These are phyloP conservation scores for Polyporus tsugae DNA, from an alignment of 1,284 basidiomycete species.

Conservation along the genomic window DNA sequence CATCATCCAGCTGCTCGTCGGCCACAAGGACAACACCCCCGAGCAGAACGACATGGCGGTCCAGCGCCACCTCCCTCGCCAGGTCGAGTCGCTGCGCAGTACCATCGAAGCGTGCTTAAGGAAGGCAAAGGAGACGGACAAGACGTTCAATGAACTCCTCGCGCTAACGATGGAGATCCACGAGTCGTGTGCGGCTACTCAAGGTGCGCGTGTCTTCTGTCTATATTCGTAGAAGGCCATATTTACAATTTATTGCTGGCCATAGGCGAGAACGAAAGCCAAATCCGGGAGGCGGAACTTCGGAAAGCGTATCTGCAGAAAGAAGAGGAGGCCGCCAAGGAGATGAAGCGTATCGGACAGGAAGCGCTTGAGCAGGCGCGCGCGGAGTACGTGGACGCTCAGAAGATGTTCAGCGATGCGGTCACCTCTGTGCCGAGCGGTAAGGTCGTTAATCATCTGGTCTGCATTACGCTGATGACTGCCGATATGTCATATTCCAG, in stretches of 20 bases:
- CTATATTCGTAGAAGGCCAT: too few relatives aligned
- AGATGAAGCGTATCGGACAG: constrained; percentile 16
- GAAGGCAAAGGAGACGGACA: constrained; percentile 24
- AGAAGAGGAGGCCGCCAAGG: constrained; percentile 15
- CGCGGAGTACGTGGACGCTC: constrained; percentile 11
- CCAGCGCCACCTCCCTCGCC: constrained; percentile 21
- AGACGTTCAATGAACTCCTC: constrained; percentile 14
- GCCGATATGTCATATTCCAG: not conserved
- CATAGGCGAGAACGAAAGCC: constrained; percentile 17
- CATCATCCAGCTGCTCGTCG: constrained; percentile 23
- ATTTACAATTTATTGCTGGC: not conserved
- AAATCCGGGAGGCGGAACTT: constrained; percentile 10
- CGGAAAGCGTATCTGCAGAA: constrained; percentile 11
- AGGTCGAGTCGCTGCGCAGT: constrained; percentile 16
- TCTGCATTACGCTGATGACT: not conserved
- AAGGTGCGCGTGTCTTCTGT: constrained; percentile 6
- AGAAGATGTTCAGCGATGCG: constrained; percentile 14
- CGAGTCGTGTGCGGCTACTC: constrained; percentile 18
- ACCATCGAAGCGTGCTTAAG: constrained; percentile 21
- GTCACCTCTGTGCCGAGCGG: constrained; percentile 13
- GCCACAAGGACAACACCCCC: constrained; percentile 21
- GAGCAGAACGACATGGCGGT: constrained; percentile 22
- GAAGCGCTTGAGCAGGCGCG: constrained; percentile 15
- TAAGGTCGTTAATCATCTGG: not conserved
- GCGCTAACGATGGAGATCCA: constrained; percentile 24